phyloP scores from a whole-genome alignment of 805 yeast genomes.

The Cyberlindnera mycetangii region DNA sequence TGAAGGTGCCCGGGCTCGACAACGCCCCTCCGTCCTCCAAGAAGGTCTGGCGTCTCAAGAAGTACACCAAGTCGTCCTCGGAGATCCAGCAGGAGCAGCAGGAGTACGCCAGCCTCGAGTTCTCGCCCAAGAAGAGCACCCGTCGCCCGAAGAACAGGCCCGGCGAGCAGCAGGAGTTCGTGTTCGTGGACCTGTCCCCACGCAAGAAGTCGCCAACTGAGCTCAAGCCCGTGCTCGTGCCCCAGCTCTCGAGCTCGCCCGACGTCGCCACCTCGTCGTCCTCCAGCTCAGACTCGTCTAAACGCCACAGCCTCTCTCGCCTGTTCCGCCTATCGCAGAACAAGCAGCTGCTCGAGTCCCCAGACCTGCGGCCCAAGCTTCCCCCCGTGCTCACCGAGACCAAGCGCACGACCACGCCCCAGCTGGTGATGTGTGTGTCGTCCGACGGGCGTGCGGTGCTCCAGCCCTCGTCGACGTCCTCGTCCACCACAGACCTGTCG shows the following conservation, averaged over 20 bases:
- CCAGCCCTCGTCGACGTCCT: constrained; percentile 23
- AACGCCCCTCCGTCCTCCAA: constrained; percentile 20
- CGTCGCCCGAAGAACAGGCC: constrained; percentile 27
- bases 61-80: constrained; percentile 22
- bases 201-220: constrained; percentile 19
- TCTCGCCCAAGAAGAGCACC: constrained; percentile 24
- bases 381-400: background rate
- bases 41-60: constrained; percentile 29
- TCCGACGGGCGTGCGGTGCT: constrained; percentile 18
- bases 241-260: background rate
- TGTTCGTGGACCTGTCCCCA: constrained; percentile 30
- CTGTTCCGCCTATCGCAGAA: constrained; percentile 13
- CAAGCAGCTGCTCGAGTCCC: constrained; percentile 12
- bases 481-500: constrained; percentile 24
- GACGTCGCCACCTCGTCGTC: background rate
- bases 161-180: constrained; percentile 29
- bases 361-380: constrained; percentile 3
- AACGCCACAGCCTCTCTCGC: constrained; percentile 10
- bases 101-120: constrained; percentile 25
- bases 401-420: constrained; percentile 16
- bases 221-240: background rate
- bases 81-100: constrained; percentile 26
- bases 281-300: constrained; percentile 1
- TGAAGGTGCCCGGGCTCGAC: constrained; percentile 5
- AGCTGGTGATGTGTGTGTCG: constrained; percentile 19